Conservation (phyloP, 2,329 filamentous ascomycete species). For the Neonectria sp. region DNA sequence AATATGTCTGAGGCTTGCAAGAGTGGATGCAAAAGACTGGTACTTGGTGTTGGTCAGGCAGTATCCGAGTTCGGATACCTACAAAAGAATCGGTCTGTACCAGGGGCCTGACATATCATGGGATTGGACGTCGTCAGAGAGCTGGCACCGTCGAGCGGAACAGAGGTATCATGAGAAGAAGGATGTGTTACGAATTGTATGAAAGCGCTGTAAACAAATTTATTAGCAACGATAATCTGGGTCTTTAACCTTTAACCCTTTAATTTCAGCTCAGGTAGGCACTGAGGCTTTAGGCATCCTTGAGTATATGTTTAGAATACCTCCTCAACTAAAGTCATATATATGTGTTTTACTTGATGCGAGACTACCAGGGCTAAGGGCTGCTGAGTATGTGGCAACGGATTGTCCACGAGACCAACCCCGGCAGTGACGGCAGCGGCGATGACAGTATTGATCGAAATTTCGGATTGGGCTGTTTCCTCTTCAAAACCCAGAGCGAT, state of each 20-base stretch:
- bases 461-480: no score
- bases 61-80: not conserved
- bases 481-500: no score
- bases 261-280: no score
- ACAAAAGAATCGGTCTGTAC: slow-evolving; percentile 19
- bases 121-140: slow-evolving; percentile 21
- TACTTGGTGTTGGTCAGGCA: slow-evolving; percentile 22
- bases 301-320: no score
- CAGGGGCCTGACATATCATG: slow-evolving; percentile 23
- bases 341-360: no score
- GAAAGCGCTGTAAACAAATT: not conserved
- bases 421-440: no score
- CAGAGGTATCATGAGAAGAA: slow-evolving; percentile 28
- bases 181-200: slow-evolving; percentile 16
- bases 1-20: slow-evolving; percentile 26
- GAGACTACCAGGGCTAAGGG: not conserved
- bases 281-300: no score
- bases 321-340: no score
- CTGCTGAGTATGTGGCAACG: not conserved
- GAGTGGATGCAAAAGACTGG: slow-evolving; percentile 19
- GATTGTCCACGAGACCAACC: no score
- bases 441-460: no score
- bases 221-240: not conserved
- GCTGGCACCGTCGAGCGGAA: slow-evolving; percentile 27
- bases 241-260: no score